These are phyloP conservation scores for Ophiostoma novo-ulmi DNA, from an alignment of 2,329 filamentous ascomycete genomes.

Conservation along the genomic window DNA sequence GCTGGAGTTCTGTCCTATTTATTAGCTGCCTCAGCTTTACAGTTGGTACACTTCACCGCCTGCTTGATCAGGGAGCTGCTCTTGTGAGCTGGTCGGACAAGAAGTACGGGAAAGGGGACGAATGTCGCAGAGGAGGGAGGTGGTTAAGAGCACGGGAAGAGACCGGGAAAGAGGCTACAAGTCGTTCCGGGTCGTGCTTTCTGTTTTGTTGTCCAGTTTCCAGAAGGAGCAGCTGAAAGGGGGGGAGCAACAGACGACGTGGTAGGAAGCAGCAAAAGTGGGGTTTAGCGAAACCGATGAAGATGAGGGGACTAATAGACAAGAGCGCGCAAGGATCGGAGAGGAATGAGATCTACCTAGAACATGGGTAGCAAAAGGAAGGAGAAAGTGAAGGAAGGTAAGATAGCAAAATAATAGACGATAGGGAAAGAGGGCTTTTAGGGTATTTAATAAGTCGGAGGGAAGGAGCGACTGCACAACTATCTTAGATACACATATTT, in stretches of 20 bases:
- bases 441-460: background rate
- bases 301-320: background rate
- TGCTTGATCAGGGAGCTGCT: conserved; percentile 16
- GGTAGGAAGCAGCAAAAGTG: conserved; percentile 12
- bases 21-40: conserved; percentile 1
- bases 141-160: background rate
- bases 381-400: background rate
- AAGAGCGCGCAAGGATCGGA: background rate
- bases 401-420: background rate
- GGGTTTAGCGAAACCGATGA: conserved; percentile 10
- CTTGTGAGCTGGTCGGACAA: background rate
- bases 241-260: conserved; percentile 1
- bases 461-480: background rate
- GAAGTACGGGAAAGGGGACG: background rate
- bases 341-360: background rate
- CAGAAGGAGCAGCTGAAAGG: background rate
- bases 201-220: background rate
- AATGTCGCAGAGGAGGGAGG: background rate
- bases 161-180: background rate
- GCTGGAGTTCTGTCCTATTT: background rate
- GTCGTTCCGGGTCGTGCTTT: background rate
- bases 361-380: background rate
- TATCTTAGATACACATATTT: background rate
- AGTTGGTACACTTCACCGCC: conserved; percentile 19
- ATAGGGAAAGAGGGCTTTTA: background rate